phyloP scores from a whole-genome alignment of 495 filamentous ascomycete species.

The Aspergillus homomorphus region DNA sequence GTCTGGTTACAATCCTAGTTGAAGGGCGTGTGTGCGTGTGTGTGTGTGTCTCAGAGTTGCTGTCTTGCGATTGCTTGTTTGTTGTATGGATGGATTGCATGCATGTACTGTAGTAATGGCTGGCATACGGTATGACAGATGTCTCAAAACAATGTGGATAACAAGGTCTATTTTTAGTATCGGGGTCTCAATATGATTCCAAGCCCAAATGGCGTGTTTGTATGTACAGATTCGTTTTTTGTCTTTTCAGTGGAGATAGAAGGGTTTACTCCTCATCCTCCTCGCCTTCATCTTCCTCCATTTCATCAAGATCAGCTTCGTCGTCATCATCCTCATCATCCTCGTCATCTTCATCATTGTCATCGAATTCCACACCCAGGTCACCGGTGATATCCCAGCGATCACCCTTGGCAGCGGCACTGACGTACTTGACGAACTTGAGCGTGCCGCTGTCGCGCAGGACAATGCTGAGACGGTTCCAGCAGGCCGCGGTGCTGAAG shows the following conservation, averaged over 20 bases:
- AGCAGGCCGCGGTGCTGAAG: constrained; percentile 81
- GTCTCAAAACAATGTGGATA: too few species aligned
- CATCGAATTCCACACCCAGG: constrained; percentile 46
- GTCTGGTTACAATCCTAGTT: too few species aligned
- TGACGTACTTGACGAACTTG: constrained; percentile 96
- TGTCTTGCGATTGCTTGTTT: too few species aligned
- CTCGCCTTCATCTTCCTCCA: constrained; percentile 16
- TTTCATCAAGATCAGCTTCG: constrained; percentile 21
- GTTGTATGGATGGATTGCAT: too few species aligned
- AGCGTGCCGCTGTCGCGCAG: constrained; percentile 81
- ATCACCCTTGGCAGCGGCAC: constrained; percentile 74
- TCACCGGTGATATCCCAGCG: constrained; percentile 86
- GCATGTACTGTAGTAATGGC: too few species aligned
- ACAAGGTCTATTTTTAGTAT: background rate
- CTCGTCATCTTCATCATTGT: constrained; percentile 40
- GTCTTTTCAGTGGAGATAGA: constrained; percentile 15
- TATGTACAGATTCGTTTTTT: constrained; percentile 9
- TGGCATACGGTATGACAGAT: too few species aligned
- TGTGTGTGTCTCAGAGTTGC: background rate
- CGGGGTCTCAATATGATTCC: background rate
- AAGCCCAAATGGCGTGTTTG: background rate
- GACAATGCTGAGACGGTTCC: constrained; percentile 88
- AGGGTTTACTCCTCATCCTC: constrained; percentile 4
- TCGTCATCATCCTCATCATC: constrained; percentile 31
- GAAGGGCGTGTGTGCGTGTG: background rate